Evolutionary conservation across 108 stramenopile genomes (phyloP), one percentile per base, ranked within the genome.

Genomic region (Aurantiochytrium sp.): DNA sequence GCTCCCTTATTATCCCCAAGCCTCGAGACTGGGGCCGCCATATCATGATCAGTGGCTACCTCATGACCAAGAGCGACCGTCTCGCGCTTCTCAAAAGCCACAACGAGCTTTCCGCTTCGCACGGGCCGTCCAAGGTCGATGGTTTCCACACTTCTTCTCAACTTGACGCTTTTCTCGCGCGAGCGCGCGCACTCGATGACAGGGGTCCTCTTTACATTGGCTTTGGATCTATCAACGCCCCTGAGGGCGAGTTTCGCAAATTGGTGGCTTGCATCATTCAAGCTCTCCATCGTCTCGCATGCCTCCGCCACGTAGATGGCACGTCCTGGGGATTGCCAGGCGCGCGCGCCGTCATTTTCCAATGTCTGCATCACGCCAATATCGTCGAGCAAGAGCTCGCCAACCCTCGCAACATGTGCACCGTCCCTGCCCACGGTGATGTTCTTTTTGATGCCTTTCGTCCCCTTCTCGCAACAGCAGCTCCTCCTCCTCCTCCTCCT

Each of bases 41-140:
- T 45, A 83, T 83, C n/a, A 83, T 83, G 76, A 83, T 83, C 19
- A 83, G 76, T 53, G 76, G 76, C 25, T 83, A 83, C 28, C 76
- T 83, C 16, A 23, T 83, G 49, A 53, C 76, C 45, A 6, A 47
- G 45, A 23, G 28, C 51, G 76, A 83, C 76, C 76, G 76, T 6
- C 19, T 8, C 45, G 76, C 45, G 12, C 51, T 83, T 16, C 49
- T 53, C 19, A 6, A 1, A 23, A 25, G 45, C 76, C 76, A 83
- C 23, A 16, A 18, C 25, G n/a, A 47, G n/a, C 51, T 53, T 3
- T 18, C 49, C 12, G 28, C 51, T 35, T 12, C 18, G n/a, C 35
- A 8, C 42, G 35, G 10, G 14, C 25, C 64, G 4, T 6, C 64
- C 25, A 18, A 8, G 8, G 51, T 53, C n/a, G 45, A 47, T n/a